These are phyloP conservation scores for Zasmidium angulare DNA, from an alignment of 2,329 filamentous ascomycete species.

Conservation along the genomic window DNA sequence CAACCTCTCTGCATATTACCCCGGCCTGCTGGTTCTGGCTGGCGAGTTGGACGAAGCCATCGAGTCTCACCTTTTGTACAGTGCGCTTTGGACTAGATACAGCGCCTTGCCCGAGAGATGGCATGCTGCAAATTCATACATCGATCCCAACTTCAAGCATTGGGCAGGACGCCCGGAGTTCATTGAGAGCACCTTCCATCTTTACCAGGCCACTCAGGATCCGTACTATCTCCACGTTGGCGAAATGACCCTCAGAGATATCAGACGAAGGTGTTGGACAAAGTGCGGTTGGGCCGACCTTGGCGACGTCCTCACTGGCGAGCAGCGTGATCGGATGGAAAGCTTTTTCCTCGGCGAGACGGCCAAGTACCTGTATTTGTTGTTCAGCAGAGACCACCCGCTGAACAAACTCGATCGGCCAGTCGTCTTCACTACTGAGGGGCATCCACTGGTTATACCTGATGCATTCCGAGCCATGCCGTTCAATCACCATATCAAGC, in stretches of 20 bases:
- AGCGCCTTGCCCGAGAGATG: slow-evolving; percentile 92
- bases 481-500: background rate
- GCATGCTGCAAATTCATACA: slow-evolving; percentile 65
- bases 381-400: slow-evolving; percentile 83
- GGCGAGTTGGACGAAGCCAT: slow-evolving; percentile 90
- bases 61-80: slow-evolving; percentile 84
- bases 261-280: slow-evolving; percentile 84
- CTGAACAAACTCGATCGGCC: slow-evolving; percentile 83
- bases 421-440: slow-evolving; percentile 94
- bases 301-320: slow-evolving; percentile 60
- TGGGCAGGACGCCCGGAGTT: slow-evolving; percentile 96
- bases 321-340: slow-evolving; percentile 93
- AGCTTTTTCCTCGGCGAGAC: slow-evolving; percentile 98
- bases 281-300: slow-evolving; percentile 91
- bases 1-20: slow-evolving; percentile 92
- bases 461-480: slow-evolving; percentile 1
- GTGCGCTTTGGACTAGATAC: slow-evolving; percentile 91
- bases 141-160: slow-evolving; percentile 87
- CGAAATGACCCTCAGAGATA: slow-evolving; percentile 90
- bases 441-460: slow-evolving; percentile 82
- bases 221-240: slow-evolving; percentile 96
- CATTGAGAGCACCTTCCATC: slow-evolving; percentile 92
- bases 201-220: slow-evolving; percentile 91
- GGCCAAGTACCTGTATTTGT: slow-evolving; percentile 88
- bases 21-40: slow-evolving; percentile 79